Percentiles rank a stretch among this genome's conserved stretches.
phyloP scores from a whole-genome alignment of 2,329 filamentous ascomycete genomes.

The Paecilomyces dactylethromorphus region DNA sequence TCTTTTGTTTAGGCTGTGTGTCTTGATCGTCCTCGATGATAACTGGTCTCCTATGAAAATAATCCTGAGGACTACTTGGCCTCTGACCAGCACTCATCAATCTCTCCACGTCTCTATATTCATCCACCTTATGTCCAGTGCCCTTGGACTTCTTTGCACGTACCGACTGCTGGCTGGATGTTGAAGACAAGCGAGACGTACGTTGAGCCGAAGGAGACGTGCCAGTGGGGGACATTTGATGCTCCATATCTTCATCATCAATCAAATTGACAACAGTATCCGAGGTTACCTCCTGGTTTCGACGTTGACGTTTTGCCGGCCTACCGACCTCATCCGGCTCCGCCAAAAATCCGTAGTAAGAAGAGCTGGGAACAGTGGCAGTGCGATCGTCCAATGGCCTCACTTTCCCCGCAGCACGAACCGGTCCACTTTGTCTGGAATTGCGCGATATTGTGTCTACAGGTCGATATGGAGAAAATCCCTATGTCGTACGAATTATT shows the following conservation, averaged over 20 bases:
- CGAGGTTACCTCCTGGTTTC: conserved; percentile 7
- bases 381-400: neutral
- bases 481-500: conserved; percentile 11
- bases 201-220: conserved; percentile 4
- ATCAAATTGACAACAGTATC: conserved; percentile 8
- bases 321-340: conserved; percentile 14
- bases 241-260: conserved; percentile 12
- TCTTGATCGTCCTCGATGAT: conserved; percentile 11
- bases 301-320: conserved; percentile 23
- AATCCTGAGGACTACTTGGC: neutral
- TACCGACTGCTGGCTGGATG: conserved; percentile 12
- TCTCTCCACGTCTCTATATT: conserved; percentile 17
- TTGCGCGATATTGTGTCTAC: conserved; percentile 17
- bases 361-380: conserved; percentile 1
- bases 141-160: conserved; percentile 2
- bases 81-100: conserved; percentile 4
- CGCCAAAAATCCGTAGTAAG: conserved; percentile 5
- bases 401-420: conserved; percentile 16
- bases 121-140: conserved; percentile 5
- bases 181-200: conserved; percentile 12
- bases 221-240: conserved; percentile 1
- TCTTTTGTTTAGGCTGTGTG: conserved; percentile 15
- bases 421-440: conserved; percentile 24
- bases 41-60: conserved; percentile 4
- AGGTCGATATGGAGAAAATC: conserved; percentile 12